Conservation (phyloP, 129 eudicot species). For the Tagetes erecta region DNA sequence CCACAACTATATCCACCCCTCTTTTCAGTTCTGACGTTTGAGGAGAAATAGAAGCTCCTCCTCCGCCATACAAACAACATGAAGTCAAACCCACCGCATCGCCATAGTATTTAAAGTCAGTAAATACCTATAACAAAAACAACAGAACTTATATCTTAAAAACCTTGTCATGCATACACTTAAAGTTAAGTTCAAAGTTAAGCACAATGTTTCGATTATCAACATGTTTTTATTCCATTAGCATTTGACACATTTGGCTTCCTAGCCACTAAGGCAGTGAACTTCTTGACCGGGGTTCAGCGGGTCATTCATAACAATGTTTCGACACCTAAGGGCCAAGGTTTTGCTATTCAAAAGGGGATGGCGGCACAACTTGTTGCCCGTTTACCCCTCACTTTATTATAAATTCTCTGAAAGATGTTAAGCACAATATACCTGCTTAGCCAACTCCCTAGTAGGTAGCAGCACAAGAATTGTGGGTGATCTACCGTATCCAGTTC, state of each 20-base stretch:
- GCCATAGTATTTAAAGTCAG: constrained; percentile 79
- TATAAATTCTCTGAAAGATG: no score
- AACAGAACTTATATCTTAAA: not conserved
- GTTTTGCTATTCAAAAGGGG: no score
- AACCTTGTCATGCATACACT: not conserved
- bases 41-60: constrained; percentile 61
- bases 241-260: no score
- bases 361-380: no score
- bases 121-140: constrained; percentile 44
- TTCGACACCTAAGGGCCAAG: no score
- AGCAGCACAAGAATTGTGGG: constrained; percentile 81
- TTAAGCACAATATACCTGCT: constrained; percentile 47
- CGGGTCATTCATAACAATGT: no score
- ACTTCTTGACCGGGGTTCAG: no score
- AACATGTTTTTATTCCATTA: no score
- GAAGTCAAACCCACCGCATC: constrained; percentile 60
- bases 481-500: constrained; percentile 73
- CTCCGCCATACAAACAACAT: constrained; percentile 84
- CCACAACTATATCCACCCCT: constrained; percentile 83
- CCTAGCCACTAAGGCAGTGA: no score
- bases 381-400: no score
- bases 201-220: not conserved
- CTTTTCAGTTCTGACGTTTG: constrained; percentile 60
- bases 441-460: constrained; percentile 84
- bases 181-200: not conserved